Conservation (phyloP, 2,329 filamentous ascomycete species). For the Esteya vermicola region DNA sequence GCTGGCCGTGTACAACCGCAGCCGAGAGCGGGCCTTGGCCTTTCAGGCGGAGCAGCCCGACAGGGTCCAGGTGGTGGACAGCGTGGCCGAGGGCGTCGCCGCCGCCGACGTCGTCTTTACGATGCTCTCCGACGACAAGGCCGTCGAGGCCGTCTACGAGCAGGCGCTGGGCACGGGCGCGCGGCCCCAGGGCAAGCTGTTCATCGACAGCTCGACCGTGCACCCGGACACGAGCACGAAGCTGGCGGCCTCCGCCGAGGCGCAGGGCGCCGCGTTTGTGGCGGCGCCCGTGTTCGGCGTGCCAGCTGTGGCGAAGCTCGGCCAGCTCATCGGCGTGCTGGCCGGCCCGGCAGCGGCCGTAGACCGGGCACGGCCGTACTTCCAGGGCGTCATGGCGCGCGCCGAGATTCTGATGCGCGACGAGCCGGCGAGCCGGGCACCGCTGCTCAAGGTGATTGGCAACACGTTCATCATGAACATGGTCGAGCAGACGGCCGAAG, state of each 20-base stretch:
- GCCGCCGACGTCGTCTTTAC: conserved; percentile 68
- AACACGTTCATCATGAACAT: conserved; percentile 80
- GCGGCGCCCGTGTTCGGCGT: conserved; percentile 58
- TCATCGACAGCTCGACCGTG: conserved; percentile 79
- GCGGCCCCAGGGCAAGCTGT: conserved; percentile 51
- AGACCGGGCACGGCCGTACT: conserved; percentile 53
- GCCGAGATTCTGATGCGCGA: conserved; percentile 56
- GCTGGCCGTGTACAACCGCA: conserved; percentile 71
- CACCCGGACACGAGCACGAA: conserved; percentile 67
- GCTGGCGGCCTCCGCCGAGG: conserved; percentile 42
- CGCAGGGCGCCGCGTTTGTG: conserved; percentile 57
- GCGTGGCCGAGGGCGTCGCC: conserved; percentile 50
- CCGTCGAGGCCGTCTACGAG: conserved; percentile 62
- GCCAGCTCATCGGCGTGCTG: conserved; percentile 58
- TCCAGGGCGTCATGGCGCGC: conserved; percentile 56
- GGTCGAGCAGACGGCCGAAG: conserved; percentile 66
- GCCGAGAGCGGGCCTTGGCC: conserved; percentile 47
- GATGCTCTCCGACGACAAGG: conserved; percentile 69
- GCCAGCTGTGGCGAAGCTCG: conserved; percentile 54
- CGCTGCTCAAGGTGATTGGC: conserved; percentile 66
- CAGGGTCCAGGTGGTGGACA: conserved; percentile 49
- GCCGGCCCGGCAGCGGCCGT: conserved; percentile 50
- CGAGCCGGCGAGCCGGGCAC: conserved; percentile 53
- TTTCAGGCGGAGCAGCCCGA: conserved; percentile 44
- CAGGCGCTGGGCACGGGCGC: conserved; percentile 45